Evolutionary conservation across 2,329 filamentous ascomycete species (phyloP).

Genomic region (Trichoderma breve): DNA sequence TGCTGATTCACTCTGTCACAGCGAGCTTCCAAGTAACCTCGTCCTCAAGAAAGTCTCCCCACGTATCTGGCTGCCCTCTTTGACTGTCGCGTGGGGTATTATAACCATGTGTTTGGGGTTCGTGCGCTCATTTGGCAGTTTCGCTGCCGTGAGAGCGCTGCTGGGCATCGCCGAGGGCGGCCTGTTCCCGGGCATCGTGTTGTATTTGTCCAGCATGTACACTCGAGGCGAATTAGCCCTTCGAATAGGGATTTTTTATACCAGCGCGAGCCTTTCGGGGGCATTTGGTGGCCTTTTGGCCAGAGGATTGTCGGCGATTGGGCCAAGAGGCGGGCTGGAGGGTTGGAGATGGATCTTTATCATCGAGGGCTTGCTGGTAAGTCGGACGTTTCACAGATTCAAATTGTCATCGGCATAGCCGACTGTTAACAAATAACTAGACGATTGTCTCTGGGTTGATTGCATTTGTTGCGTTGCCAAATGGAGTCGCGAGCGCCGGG

Average conservation of each 20-base stretch:
- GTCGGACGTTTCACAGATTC: not conserved
- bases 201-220: conserved; percentile 65
- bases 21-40: conserved; percentile 63
- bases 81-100: conserved; percentile 57
- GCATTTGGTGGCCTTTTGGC: conserved; percentile 60
- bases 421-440: conserved; percentile 30
- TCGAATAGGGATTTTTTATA: conserved; percentile 67
- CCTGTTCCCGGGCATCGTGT: conserved; percentile 63
- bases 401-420: not conserved
- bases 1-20: conserved; percentile 27
- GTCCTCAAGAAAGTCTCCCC: conserved; percentile 61
- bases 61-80: conserved; percentile 56
- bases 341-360: conserved; percentile 64
- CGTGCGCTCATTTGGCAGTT: conserved; percentile 52
- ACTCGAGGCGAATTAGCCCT: conserved; percentile 58
- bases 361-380: conserved; percentile 51
- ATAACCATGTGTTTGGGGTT: conserved; percentile 58
- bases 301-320: conserved; percentile 60
- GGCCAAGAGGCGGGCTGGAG: conserved; percentile 49
- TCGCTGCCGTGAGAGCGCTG: conserved; percentile 59
- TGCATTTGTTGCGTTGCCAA: conserved; percentile 55
- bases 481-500: conserved; percentile 50
- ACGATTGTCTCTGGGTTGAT: conserved; percentile 53
- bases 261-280: conserved; percentile 62
- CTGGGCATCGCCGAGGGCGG: conserved; percentile 64